Percentiles rank a stretch among this genome's conserved stretches.
phyloP scores from a whole-genome alignment of 352 stramenopile species.

The Globisporangium paddicum region DNA sequence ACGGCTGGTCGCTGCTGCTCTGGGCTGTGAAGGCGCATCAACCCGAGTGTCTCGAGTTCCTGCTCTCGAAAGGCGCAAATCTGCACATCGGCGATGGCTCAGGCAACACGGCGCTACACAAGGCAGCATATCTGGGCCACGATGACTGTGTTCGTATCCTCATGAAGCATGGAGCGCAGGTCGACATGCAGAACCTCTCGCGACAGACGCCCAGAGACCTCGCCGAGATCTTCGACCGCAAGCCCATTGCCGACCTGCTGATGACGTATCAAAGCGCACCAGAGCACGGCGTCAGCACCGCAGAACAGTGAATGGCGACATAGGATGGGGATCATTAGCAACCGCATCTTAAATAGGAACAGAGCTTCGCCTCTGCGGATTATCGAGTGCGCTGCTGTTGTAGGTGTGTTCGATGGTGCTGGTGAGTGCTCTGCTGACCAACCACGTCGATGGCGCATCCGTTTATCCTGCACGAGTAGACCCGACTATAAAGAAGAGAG shows the following conservation, averaged over 20 bases:
- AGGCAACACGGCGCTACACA: conserved; percentile 43
- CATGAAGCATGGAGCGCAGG: conserved; percentile 22
- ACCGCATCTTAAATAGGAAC: neutral
- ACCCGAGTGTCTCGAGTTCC: conserved; percentile 19
- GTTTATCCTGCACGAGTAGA: conserved; percentile 7
- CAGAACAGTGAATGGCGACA: neutral
- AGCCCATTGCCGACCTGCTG: conserved; percentile 25
- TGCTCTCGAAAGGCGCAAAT: conserved; percentile 29
- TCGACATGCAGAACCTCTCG: conserved; percentile 22
- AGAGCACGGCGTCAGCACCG: neutral
- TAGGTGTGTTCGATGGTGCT: neutral
- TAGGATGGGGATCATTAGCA: neutral
- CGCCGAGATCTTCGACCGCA: conserved; percentile 37
- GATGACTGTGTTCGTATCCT: conserved; percentile 26
- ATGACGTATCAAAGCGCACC: neutral
- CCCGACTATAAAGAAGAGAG: neutral
- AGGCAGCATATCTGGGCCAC: conserved; percentile 37
- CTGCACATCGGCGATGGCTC: conserved; percentile 27
- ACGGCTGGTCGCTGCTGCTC: conserved; percentile 34
- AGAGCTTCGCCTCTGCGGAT: neutral
- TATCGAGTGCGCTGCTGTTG: neutral
- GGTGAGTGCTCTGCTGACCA: neutral
- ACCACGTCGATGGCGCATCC: conserved; percentile 3
- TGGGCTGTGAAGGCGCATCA: conserved; percentile 39
- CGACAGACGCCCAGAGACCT: conserved; percentile 32